Evolutionary conservation across 2,329 filamentous ascomycete species (phyloP).

Genomic region (Hypoxylon sp.): DNA sequence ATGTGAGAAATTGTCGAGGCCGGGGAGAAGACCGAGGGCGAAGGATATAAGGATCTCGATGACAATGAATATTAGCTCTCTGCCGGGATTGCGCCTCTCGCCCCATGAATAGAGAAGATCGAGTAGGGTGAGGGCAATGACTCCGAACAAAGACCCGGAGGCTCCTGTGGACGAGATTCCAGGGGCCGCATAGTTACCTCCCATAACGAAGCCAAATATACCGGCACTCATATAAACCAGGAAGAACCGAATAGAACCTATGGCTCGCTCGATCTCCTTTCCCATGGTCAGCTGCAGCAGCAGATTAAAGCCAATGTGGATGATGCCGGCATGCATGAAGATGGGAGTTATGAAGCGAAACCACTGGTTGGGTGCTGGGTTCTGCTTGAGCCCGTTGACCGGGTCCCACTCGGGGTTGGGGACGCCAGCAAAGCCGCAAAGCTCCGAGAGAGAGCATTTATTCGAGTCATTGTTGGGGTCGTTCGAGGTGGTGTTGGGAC

Average conservation of each 20-base stretch:
- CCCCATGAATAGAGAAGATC: conserved; percentile 95
- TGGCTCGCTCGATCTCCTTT: conserved; percentile 91
- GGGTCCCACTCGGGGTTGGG: conserved; percentile 74
- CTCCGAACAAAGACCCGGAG: conserved; percentile 91
- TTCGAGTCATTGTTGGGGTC: conserved; percentile 63
- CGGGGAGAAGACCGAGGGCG: conserved; percentile 90
- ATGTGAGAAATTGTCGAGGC: conserved; percentile 96
- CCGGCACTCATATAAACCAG: conserved; percentile 92
- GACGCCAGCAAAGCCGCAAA: conserved; percentile 87
- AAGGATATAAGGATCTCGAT: conserved; percentile 92
- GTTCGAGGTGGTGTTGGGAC: conserved; percentile 81
- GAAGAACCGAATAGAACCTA: conserved; percentile 89
- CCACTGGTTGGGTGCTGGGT: conserved; percentile 88
- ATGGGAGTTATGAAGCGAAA: conserved; percentile 96
- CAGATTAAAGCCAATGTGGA: conserved; percentile 97
- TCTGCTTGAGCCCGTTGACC: conserved; percentile 60
- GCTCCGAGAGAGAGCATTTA: conserved; percentile 80
- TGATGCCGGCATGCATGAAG: conserved; percentile 92
- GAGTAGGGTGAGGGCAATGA: conserved; percentile 88
- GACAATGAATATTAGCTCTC: conserved; percentile 89
- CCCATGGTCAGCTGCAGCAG: conserved; percentile 91
- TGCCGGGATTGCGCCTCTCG: conserved; percentile 80
- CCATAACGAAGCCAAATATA: conserved; percentile 96
- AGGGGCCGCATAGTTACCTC: conserved; percentile 90
- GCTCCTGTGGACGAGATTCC: conserved; percentile 88